phyloP scores from a whole-genome alignment of 2,329 filamentous ascomycete species.

The Grosmannia huntii region DNA sequence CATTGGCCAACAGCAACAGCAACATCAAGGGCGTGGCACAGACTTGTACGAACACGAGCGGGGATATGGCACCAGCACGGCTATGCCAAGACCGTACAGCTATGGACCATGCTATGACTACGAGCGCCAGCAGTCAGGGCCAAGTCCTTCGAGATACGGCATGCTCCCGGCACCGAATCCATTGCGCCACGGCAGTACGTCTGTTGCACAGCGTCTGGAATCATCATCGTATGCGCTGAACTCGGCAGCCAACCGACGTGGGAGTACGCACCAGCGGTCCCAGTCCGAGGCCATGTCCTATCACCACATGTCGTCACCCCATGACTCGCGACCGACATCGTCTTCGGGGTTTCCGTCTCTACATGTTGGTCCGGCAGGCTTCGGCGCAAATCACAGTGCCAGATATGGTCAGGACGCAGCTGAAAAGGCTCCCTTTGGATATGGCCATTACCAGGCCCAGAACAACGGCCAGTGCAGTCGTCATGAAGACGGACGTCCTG shows the following conservation, averaged over 20 bases:
- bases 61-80: not conserved
- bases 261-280: slow-evolving; percentile 11
- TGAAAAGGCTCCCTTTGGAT: not conserved
- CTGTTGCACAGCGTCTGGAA: slow-evolving; percentile 5
- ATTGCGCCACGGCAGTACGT: not conserved
- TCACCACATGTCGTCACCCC: not conserved
- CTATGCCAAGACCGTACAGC: not conserved
- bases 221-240: slow-evolving; percentile 1
- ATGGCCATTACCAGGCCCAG: not conserved
- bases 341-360: not conserved
- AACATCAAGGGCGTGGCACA: not conserved
- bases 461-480: not conserved
- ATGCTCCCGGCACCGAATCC: slow-evolving; percentile 6
- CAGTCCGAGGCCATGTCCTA: slow-evolving; percentile 9
- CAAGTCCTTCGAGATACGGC: not conserved
- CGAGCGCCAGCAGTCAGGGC: not conserved
- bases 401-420: not conserved
- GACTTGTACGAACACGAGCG: not conserved
- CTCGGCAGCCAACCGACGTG: not conserved
- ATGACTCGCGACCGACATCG: slow-evolving; percentile 1
- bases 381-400: no score
- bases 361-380: no score
- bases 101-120: not conserved
- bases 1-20: not conserved
- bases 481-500: not conserved